Evolutionary conservation across 1,284 basidiomycete genomes (phyloP), one percentile per base, ranked within the genome.

Genomic region (Fomitopsis pinicola): DNA sequence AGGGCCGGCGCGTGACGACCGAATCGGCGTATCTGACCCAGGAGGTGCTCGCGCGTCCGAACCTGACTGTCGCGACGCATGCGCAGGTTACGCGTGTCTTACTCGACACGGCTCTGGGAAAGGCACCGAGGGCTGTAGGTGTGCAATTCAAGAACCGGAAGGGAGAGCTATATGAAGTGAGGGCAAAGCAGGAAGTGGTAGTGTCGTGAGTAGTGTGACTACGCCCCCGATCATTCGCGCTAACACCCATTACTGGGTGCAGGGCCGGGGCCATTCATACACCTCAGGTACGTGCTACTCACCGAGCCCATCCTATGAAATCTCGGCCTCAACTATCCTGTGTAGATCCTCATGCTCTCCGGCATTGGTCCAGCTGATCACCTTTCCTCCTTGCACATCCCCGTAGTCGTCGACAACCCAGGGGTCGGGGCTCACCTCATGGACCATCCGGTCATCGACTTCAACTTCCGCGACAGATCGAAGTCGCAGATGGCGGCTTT

Each of bases 261-360:
- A 89, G 89, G 42, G 85, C 82, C 28, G 87, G 88, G 0, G 80
- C 86, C 0, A 72, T 89, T 9, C 85, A 87, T 60, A 81, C 85
- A 12, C 88, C 88, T 12, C 84, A 85, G 33, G 82, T 84, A 64
- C 58, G 75, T 61, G 15, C 35, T 17, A 8, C 33, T 14, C 33
- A 35, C 9, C 6, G 3, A 28, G 33, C 50, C 1, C 33, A 48
- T 19, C 35, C 50, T 26, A 10, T 35, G 50, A 5, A 12, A 53
- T 22, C 22, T 40, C 52, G 52, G 1, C 26, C 28, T 22, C 36
- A 17, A 28, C 19, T 8, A 8, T 46, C 8, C 33, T 19, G 3
- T 53, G 4, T 28, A 92, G 78, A 81, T 92, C 45, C 79, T 94
- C 14, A 80, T 91, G 78, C 78, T 90, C 38, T 88, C 86, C 17